These are phyloP conservation scores for Conoideocrella luteorostrata DNA, from an alignment of 2,329 filamentous ascomycete species.

Conservation along the genomic window DNA sequence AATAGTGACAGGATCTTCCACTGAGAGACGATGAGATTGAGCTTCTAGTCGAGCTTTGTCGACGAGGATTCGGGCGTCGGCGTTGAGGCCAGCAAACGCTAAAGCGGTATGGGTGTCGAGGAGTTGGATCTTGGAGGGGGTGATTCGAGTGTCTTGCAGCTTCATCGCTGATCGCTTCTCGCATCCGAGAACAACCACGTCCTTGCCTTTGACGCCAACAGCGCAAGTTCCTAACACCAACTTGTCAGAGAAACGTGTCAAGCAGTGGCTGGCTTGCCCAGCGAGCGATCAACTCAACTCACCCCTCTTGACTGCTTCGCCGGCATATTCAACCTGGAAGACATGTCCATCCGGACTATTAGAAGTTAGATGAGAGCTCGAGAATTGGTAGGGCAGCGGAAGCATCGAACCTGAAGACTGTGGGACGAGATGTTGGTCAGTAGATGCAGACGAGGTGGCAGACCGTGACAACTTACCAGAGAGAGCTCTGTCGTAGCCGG, in stretches of 20 bases:
- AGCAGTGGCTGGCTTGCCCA: slow-evolving; percentile 1
- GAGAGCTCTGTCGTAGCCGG: slow-evolving; percentile 97
- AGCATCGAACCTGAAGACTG: slow-evolving; percentile 71
- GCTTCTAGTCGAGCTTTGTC: slow-evolving; percentile 97
- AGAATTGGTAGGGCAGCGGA: not conserved
- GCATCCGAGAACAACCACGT: slow-evolving; percentile 93
- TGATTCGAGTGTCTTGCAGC: slow-evolving; percentile 97
- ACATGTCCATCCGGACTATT: slow-evolving; percentile 95
- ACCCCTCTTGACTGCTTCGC: slow-evolving; percentile 98
- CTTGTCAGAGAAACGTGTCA: slow-evolving; percentile 13
- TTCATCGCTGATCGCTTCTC: slow-evolving; percentile 99
- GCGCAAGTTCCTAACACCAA: slow-evolving; percentile 75
- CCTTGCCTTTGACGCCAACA: slow-evolving; percentile 90
- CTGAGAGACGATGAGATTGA: slow-evolving; percentile 92
- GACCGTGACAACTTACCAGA: slow-evolving; percentile 64
- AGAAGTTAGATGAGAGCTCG: slow-evolving; percentile 35
- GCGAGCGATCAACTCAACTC: slow-evolving; percentile 22
- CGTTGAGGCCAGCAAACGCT: slow-evolving; percentile 94
- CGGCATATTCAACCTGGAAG: slow-evolving; percentile 99
- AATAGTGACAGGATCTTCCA: slow-evolving; percentile 94
- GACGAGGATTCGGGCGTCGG: slow-evolving; percentile 93
- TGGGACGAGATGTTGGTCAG: slow-evolving; percentile 31
- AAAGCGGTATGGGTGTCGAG: slow-evolving; percentile 95
- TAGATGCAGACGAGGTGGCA: not conserved
- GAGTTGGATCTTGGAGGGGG: slow-evolving; percentile 95